Base-by-base conservation (phyloP, 139 green algal genomes). In the Chlorella sp. region DNA sequence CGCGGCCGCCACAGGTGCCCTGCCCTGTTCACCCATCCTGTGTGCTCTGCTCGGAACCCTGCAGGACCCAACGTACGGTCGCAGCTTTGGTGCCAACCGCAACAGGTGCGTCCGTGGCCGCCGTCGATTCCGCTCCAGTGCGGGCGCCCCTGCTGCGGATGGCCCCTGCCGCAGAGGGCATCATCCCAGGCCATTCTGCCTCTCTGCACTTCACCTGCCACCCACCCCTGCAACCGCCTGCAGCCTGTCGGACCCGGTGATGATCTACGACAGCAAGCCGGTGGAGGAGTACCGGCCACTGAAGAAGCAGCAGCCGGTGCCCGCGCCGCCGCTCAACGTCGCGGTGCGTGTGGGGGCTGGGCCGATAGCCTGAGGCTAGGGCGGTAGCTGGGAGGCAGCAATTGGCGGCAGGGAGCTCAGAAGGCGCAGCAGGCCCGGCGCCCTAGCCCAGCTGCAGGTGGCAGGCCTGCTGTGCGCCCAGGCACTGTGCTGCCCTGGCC, bases 211-310 rank as follows among this genome's bases (percentile, higher is more conserved):
- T 9, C 57, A 7, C 16, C 36, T 20, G 20, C 74, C 20, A 11
- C 44, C n/a, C 44, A 0, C 51, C 20, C 17, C 28, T 41, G 28
- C 36, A 3, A 26, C 5, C n/a, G 15, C 23, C 28, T 36, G 78
- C 78, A 83, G 78, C 41, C 39, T 83, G 28, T 83, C 78, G 1
- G 78, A 83, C 39, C 78, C 78, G 21, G 78, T 83, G 28, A 20
- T 75, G 28, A 83, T 65, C n/a, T 83, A 75, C 41, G 78, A 83
- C 63, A 51, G 47, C 30, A 83, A 83, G 78, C 63, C 62, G 15
- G 78, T 83, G 39, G 78, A 83, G 18, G 78, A 83, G 11, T 83
- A 83, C 41, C 63, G n/a, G 63, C 78, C 78, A 34, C 39, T 83
- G 41, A 74, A 74, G 78, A 64, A 47, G 63, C 78, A 56, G 30